Evolutionary conservation across 2,329 filamentous ascomycete genomes (phyloP).

Genomic region (Ophiostoma novo-ulmi): DNA sequence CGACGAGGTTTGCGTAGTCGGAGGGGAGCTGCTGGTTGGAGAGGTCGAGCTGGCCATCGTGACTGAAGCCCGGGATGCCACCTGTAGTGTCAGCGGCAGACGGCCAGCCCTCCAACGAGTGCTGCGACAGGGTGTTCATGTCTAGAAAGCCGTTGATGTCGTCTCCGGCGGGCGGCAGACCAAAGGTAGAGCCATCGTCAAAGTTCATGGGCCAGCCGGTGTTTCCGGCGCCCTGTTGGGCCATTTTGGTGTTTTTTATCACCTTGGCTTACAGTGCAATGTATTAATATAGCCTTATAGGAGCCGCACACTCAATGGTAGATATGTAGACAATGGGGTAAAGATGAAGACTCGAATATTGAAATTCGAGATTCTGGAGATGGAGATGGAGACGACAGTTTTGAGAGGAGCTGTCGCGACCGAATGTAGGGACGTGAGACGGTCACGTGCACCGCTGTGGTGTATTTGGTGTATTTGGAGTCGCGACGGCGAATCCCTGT

Average conservation of each 20-base stretch:
- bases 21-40: neutral
- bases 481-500: conserved; percentile 19
- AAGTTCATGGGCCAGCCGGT: conserved; percentile 25
- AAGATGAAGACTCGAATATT: neutral
- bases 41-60: conserved; percentile 14
- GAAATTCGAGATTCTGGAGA: neutral
- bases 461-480: neutral
- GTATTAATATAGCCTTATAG: neutral
- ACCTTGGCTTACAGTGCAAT: conserved; percentile 14
- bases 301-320: neutral
- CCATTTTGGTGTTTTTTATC: conserved; percentile 25
- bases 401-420: neutral
- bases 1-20: conserved; percentile 17
- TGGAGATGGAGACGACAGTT: neutral
- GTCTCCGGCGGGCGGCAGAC: conserved; percentile 19
- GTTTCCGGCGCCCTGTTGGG: conserved; percentile 26
- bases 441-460: conserved; percentile 17
- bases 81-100: neutral
- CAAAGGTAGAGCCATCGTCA: conserved; percentile 23
- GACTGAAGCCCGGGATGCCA: neutral
- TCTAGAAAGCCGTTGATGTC: conserved; percentile 22
- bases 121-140: conserved; percentile 23
- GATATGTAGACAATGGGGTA: neutral
- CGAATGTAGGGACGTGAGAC: conserved; percentile 1
- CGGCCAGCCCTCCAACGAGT: conserved; percentile 24